phyloP scores from a whole-genome alignment of 164 flowering plant genomes.

The Malania oleifera region DNA sequence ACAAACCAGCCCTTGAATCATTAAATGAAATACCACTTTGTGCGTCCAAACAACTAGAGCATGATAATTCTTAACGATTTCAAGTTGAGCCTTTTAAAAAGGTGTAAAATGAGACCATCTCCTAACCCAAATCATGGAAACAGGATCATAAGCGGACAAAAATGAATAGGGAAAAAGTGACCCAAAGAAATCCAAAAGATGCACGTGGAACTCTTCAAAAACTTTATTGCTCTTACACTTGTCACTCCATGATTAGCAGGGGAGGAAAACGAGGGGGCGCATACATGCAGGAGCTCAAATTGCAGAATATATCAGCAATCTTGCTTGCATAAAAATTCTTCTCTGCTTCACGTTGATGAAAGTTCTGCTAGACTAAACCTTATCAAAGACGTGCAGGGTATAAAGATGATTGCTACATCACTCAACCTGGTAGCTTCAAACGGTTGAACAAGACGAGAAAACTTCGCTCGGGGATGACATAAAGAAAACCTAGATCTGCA shows the following conservation, averaged over 20 bases:
- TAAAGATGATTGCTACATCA: background rate
- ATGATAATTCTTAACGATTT: no score
- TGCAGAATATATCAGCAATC: background rate
- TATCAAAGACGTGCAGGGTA: background rate
- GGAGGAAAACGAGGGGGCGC: background rate
- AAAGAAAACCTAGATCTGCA: constrained; percentile 90
- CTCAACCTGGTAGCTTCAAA: constrained; percentile 77
- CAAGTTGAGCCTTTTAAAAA: no score
- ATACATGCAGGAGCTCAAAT: background rate
- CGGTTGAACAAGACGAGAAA: constrained; percentile 89
- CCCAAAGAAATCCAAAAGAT: no score
- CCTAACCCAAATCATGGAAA: no score
- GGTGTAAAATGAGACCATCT: no score
- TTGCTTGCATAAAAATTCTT: background rate
- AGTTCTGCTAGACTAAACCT: constrained; percentile 2
- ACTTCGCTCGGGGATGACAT: constrained; percentile 75
- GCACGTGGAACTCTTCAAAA: no score
- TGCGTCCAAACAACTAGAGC: no score
- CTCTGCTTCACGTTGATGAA: constrained; percentile 4
- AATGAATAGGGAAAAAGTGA: no score
- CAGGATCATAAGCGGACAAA: no score
- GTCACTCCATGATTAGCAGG: background rate
- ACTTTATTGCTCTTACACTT: no score
- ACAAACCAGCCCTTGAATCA: no score
- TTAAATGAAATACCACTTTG: no score